Base-by-base conservation (phyloP, 345 rosid genomes). In the Gossypium mustelinum region DNA sequence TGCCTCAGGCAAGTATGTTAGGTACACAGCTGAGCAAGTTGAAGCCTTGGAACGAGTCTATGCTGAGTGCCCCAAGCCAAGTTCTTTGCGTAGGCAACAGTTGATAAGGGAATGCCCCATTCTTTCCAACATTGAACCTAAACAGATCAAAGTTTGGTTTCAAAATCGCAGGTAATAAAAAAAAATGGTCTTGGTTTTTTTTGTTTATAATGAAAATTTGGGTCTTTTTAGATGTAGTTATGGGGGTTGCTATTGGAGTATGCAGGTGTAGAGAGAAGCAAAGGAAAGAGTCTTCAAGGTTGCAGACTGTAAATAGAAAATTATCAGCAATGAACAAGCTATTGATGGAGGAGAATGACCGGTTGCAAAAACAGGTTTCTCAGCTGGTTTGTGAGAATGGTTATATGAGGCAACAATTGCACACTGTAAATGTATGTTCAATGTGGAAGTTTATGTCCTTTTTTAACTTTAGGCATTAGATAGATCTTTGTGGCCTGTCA, bases 121-220 rank as follows among this genome's bases (percentile, higher is more conserved):
- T 83, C 87, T 96, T 78, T 77, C 94, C 77, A 88, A 96, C 86
- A 90, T 96, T 65, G 99, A 96, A 79, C 95, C 99, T 55, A 96
- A 93, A 85, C 99, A 96, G 89, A 96, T 96, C 94, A 96, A 96
- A 88, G 98, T 96, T 78, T 96, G 99, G 99, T 96, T 96, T 75
- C 99, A 96, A 63, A 96, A 96, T 75, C 97, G 98, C 85, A 93
- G 99, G 99, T 92, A 75, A 27, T 20, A 54, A 27, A 25, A 62
- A 20, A 27, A 25, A 63, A 56, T 44, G 66, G 27, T n/a, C 25
- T 45, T 68, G 13, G 2, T 47, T 67, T 45, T 43, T 7, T 22
- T 41, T 54, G 34, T 8, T 25, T 48, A 48, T 39, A 8, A 34
- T 16, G 20, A 29, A 10, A 62, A 62, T 6, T 27, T 62, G 70